Base-by-base conservation (phyloP, 208 protist species). In the Acanthamoeba castellanii region DNA sequence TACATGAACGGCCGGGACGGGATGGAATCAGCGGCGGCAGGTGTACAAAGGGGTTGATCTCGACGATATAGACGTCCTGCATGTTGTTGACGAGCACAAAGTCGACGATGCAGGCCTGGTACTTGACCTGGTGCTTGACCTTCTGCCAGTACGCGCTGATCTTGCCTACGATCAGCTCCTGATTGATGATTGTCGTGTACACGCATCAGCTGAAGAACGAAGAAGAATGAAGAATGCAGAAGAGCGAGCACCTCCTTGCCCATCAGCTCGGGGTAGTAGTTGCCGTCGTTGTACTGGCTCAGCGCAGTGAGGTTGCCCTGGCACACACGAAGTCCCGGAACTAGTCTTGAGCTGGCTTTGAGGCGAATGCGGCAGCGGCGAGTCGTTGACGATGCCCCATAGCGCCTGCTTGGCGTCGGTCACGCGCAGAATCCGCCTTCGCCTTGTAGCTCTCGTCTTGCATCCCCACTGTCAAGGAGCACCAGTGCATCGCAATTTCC, bases 41-140 rank as follows among this genome's bases (percentile, higher is more conserved):
- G 81, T 16, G 22, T 84, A 94, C 90, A 59, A 94, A 94, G 14
- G 90, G 90, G 50, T 94, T 94, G 90, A 94, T 82, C 70, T 94
- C 90, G 5, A 94, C 68, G 27, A 76, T 37, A 42, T 94, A 94
- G 50, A 94, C 90, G 20, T 76, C 37, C 14, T 61, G 82, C 47
- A 89, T 76, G 34, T 76, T 32, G 25, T 59, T 47, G 6, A 94
- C 90, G 5, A 94, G 59, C 42, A 82, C 90, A 94, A 94, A 94
- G 90, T 94, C 90, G 30, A 94, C 68, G 34, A 94, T 94, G 30
- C 50, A 76, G 0, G 66, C 66, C 25, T 82, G 90, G 64, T 92
- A 92, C 20, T 34, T 25, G 5, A 94, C 90, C 11, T 84, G 45
- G 14, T 16, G 45, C 47, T 57, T 18, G 5, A 94, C 68, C 66